These are phyloP conservation scores for Xylariomycetidae sp. DNA, from an alignment of 2,329 filamentous ascomycete species.

Conservation along the genomic window DNA sequence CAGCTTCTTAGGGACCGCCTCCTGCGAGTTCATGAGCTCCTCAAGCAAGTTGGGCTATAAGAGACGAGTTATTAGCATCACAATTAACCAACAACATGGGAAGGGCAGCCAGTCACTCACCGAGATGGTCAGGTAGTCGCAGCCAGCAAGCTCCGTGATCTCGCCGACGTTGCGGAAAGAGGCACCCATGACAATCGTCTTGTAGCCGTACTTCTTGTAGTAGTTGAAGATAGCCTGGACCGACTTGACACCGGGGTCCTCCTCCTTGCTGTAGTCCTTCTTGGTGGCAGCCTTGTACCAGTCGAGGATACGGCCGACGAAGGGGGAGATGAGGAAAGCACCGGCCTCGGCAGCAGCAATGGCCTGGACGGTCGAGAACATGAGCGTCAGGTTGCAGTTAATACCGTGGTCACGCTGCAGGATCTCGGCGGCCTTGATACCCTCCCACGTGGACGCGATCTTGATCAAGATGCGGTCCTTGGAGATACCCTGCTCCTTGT, in stretches of 20 bases:
- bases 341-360: slow-evolving; percentile 92
- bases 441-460: slow-evolving; percentile 98
- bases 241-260: slow-evolving; percentile 93
- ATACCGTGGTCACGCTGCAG: slow-evolving; percentile 92
- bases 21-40: slow-evolving; percentile 81
- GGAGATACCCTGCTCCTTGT: slow-evolving; percentile 83
- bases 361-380: slow-evolving; percentile 94
- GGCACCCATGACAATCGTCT: slow-evolving; percentile 99
- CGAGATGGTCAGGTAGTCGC: slow-evolving; percentile 97
- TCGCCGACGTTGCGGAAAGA: slow-evolving; percentile 95
- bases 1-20: slow-evolving; percentile 86
- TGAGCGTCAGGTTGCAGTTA: slow-evolving; percentile 98
- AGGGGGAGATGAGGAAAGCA: slow-evolving; percentile 97
- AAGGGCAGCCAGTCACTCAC: slow-evolving; percentile 58
- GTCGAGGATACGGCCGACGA: slow-evolving; percentile 98
- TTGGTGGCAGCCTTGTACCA: slow-evolving; percentile 97
- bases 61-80: slow-evolving; percentile 5
- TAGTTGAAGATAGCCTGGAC: slow-evolving; percentile 98
- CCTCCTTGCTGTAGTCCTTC: slow-evolving; percentile 83
- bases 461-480: slow-evolving; percentile 98
- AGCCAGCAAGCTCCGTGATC: slow-evolving; percentile 96
- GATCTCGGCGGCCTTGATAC: slow-evolving; percentile 97
- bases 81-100: background rate
- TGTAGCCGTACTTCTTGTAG: slow-evolving; percentile 99
- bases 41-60: slow-evolving; percentile 82